A percentile compares a stretch with the other conserved stretches of the same genome.
Conservation (phyloP, 129 eudicot species). For the Centrapalus pauciflorus region DNA sequence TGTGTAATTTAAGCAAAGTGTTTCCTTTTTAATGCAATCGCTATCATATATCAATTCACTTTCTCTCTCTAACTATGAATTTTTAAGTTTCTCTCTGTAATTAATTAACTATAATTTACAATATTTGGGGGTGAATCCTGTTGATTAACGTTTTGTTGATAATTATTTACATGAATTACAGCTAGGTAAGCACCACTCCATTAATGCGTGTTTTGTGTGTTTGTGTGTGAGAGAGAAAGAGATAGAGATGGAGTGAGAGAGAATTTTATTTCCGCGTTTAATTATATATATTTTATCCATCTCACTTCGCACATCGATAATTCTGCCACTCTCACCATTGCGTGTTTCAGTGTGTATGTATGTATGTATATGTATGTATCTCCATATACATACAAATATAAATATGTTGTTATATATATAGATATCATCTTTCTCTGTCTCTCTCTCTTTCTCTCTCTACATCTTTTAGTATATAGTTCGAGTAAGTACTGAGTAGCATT, state of each 20-base stretch:
- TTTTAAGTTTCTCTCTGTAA: background rate
- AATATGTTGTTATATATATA: background rate
- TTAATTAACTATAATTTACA: conserved; percentile 1
- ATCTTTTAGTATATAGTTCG: conserved; percentile 17
- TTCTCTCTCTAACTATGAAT: conserved; percentile 11
- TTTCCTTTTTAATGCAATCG: background rate
- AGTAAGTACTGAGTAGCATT: conserved; percentile 28
- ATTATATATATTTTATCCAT: conserved; percentile 9
- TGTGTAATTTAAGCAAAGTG: background rate
- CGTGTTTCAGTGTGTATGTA: conserved; percentile 27
- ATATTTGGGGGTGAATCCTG: background rate
- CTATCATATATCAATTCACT: too few species aligned
- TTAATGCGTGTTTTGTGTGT: conserved; percentile 4
- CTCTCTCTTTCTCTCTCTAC: background rate
- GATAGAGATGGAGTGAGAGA: too few species aligned
- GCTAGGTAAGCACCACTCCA: conserved; percentile 9
- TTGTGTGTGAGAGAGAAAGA: background rate
- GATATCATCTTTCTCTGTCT: conserved; percentile 10
- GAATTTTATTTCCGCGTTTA: conserved; percentile 20
- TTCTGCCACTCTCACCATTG: conserved; percentile 31
- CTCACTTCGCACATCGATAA: conserved; percentile 15
- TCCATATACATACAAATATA: conserved; percentile 1
- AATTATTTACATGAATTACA: background rate
- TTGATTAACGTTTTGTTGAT: conserved; percentile 12
- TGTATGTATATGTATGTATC: conserved; percentile 7